Base-by-base conservation (phyloP, 345 rosid genomes). In the Salix caprea region DNA sequence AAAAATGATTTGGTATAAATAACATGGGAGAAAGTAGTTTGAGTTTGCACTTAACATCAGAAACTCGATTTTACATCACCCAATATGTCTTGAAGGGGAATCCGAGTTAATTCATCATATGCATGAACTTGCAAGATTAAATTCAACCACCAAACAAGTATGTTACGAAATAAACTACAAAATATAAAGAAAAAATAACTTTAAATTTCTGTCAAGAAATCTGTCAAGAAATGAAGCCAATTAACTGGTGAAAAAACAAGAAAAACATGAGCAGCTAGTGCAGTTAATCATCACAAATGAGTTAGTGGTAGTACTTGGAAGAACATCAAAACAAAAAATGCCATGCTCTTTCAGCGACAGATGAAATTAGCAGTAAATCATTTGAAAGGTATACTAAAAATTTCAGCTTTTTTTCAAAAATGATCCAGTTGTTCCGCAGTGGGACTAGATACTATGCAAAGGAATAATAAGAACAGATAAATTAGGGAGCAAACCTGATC, bases 401-500 rank as follows among this genome's bases (percentile, higher is more conserved):
- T 10, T 56, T n/a, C 6, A n/a, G 1, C 12, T n/a, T 56, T 56
- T n/a, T 56, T 19, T 0, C 13, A 32, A 21, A 54, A 54, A 21
- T 0, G 23, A 11, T 24, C n/a, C n/a, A 56, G 13, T 8, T 7
- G 28, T 58, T 23, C 14, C 28, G 10, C 13, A 2, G 61, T 1
- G 28, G 62, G 62, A 26, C 62, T n/a, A 4, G 10, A n/a, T 9
- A n/a, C 10, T 11, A 9, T 58, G 6, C 11, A 4, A 3, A n/a
- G 28, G 26, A n/a, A 56, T 4, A 4, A n/a, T n/a, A 13, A 21
- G 62, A 58, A 23, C 62, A 10, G 5, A 10, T n/a, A n/a, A n/a
- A 58, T 5, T 9, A 58, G n/a, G 2, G 42, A 34, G 75, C 85
- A 87, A 76, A 96, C 99, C 97, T 96, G 97, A 86, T 96, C 99